A percentile compares a stretch with the other conserved stretches of the same genome.
Evolutionary conservation across 179 eudicot species (phyloP).

Genomic region (Camellia oleifera): DNA sequence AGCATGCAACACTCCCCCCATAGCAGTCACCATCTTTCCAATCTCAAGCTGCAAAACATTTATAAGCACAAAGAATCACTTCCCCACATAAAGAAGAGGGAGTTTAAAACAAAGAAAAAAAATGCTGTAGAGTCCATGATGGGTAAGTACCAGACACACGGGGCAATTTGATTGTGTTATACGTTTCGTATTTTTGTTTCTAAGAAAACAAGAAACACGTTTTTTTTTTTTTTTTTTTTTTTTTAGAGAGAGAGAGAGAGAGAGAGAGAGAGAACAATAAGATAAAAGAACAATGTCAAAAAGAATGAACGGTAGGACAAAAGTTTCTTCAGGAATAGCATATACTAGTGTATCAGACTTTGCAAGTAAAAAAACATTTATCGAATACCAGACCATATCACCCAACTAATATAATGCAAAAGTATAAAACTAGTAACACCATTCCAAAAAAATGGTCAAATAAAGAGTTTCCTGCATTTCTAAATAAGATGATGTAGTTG

Average conservation of each 20-base stretch:
- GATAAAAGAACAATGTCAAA: neutral
- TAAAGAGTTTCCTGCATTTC: no score
- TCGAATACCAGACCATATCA: no score
- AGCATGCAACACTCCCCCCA: slow-evolving; percentile 74
- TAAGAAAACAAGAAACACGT: neutral
- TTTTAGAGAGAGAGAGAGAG: no score
- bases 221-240: neutral
- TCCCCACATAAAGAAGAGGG: no score
- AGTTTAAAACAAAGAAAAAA: neutral
- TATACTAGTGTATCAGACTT: no score
- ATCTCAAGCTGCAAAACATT: slow-evolving; percentile 59
- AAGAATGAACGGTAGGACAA: no score
- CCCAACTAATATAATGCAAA: no score
- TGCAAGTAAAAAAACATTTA: no score
- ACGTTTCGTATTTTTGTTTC: neutral
- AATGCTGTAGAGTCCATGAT: neutral
- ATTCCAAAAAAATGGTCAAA: no score
- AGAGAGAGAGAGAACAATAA: neutral
- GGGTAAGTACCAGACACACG: neutral
- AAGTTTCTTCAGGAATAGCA: no score
- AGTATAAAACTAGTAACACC: no score
- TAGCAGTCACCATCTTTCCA: slow-evolving; percentile 67
- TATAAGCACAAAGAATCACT: neutral
- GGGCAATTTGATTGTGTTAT: neutral
- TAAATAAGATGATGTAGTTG: neutral